A percentile compares a stretch with the other conserved stretches of the same genome.
Evolutionary conservation across 495 filamentous ascomycete genomes (phyloP).

Genomic region (Penicillium robsamsonii): DNA sequence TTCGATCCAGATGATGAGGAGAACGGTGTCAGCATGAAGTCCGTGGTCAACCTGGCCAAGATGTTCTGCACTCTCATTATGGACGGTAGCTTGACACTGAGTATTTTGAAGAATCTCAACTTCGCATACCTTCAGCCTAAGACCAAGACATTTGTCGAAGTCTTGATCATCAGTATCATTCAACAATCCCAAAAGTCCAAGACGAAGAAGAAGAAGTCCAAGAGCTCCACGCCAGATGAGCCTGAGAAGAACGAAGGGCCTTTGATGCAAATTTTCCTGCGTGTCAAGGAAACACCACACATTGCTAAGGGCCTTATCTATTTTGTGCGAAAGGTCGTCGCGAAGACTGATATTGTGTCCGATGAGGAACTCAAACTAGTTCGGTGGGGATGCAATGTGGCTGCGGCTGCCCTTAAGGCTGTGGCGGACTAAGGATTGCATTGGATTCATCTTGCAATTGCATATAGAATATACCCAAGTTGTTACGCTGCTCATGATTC

Average conservation of each 20-base stretch:
- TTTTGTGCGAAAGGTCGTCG: slow-evolving; percentile 74
- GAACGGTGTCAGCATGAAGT: slow-evolving; percentile 52
- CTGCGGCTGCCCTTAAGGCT: slow-evolving; percentile 55
- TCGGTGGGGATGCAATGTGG: slow-evolving; percentile 68
- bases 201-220: slow-evolving; percentile 29
- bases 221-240: slow-evolving; percentile 24
- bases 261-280: slow-evolving; percentile 64
- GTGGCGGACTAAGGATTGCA: slow-evolving; percentile 34
- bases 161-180: slow-evolving; percentile 73
- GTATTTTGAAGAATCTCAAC: slow-evolving; percentile 73
- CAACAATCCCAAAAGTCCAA: slow-evolving; percentile 55
- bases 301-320: slow-evolving; percentile 70
- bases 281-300: slow-evolving; percentile 56
- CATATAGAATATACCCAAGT: slow-evolving; percentile 29
- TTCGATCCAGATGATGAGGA: slow-evolving; percentile 49
- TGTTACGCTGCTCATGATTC: slow-evolving; percentile 2
- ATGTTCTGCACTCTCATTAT: slow-evolving; percentile 76
- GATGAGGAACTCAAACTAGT: slow-evolving; percentile 58
- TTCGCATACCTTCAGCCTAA: slow-evolving; percentile 73
- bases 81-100: slow-evolving; percentile 60
- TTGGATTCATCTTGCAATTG: slow-evolving; percentile 11
- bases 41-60: slow-evolving; percentile 85
- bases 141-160: slow-evolving; percentile 73
- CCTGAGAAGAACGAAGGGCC: slow-evolving; percentile 47
- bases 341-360: slow-evolving; percentile 68